Evolutionary conservation across 495 filamentous ascomycete genomes (phyloP).

Genomic region (Aspergillus bridgeri): DNA sequence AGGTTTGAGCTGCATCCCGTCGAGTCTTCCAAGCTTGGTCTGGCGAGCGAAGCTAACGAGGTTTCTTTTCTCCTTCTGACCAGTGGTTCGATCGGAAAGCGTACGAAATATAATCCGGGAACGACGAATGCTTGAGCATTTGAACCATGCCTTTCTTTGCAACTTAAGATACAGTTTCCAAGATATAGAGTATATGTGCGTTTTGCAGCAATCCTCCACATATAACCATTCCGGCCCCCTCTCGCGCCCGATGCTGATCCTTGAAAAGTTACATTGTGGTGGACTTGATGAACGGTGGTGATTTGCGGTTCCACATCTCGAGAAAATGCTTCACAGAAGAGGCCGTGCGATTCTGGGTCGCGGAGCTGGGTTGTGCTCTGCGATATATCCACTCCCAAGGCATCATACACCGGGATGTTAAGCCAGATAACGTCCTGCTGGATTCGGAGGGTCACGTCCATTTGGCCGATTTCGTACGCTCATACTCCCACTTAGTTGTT

Average conservation of each 20-base stretch:
- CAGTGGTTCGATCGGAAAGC: conserved; percentile 95
- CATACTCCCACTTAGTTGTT: conserved; percentile 7
- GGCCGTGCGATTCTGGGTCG: conserved; percentile 93
- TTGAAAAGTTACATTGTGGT: conserved; percentile 84
- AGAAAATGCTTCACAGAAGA: conserved; percentile 98
- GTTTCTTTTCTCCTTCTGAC: background rate
- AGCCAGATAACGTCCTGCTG: conserved; percentile 93
- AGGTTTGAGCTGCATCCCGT: conserved; percentile 50
- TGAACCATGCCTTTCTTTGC: conserved; percentile 97
- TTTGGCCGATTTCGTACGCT: conserved; percentile 91
- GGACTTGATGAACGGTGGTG: conserved; percentile 97
- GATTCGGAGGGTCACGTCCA: conserved; percentile 96
- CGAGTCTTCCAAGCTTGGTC: background rate
- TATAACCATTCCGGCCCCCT: background rate
- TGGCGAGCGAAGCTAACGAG: background rate
- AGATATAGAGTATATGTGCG: conserved; percentile 97
- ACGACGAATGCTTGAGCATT: conserved; percentile 93
- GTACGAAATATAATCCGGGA: conserved; percentile 98
- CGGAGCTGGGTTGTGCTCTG: conserved; percentile 88
- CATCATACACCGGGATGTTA: conserved; percentile 95
- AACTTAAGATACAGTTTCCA: conserved; percentile 99
- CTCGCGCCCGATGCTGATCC: conserved; percentile 20
- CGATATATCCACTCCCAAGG: conserved; percentile 87
- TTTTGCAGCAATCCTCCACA: conserved; percentile 5
- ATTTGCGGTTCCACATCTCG: conserved; percentile 96